Conservation (phyloP, 2,329 filamentous ascomycete species). For the Neonectria magnoliae region DNA sequence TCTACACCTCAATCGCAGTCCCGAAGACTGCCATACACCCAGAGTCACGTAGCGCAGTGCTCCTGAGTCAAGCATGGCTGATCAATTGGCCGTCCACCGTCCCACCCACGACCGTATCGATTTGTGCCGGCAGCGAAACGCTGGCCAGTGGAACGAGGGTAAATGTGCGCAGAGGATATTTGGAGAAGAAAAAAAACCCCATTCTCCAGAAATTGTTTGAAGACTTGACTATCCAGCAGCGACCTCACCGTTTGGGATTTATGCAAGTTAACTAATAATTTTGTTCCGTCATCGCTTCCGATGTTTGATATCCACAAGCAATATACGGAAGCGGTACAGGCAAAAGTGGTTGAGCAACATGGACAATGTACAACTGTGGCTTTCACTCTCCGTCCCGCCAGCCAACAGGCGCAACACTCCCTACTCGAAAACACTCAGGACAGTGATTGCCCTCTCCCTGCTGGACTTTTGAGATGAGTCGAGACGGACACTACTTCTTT, state of each 20-base stretch:
- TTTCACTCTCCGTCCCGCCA: not conserved
- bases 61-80: constrained; percentile 33
- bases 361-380: not conserved
- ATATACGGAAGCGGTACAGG: not conserved
- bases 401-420: constrained; percentile 30
- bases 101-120: constrained; percentile 10
- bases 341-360: not conserved
- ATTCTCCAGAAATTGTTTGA: not conserved
- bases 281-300: not conserved
- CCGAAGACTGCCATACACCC: not conserved
- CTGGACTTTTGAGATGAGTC: not conserved
- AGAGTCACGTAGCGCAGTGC: constrained; percentile 1
- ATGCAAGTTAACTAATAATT: not conserved
- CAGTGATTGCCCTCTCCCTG: not conserved
- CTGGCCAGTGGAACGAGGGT: not conserved
- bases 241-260: not conserved
- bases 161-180: not conserved
- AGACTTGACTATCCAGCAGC: not conserved
- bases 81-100: constrained; percentile 6
- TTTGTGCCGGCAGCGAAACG: constrained; percentile 3
- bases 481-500: not conserved
- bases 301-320: not conserved
- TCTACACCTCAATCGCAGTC: not conserved
- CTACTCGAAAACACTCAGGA: constrained; percentile 12
- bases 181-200: too few species aligned